Evolutionary conservation across 352 stramenopile genomes (phyloP), one percentile per base, ranked within the genome.

Genomic region (Phytophthora sp.): DNA sequence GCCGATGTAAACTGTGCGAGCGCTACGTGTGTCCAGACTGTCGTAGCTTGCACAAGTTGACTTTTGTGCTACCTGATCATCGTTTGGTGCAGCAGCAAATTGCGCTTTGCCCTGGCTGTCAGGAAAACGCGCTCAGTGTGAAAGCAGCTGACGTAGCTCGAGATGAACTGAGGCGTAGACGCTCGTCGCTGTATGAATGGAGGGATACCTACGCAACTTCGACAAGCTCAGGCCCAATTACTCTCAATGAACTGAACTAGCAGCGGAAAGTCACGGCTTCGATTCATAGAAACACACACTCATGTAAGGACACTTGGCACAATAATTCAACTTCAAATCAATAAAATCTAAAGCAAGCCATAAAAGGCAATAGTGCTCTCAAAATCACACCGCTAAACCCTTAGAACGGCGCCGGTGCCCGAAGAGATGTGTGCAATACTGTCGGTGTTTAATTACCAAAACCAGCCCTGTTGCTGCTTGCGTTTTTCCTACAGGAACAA

Each of bases 381-480:
- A n/a, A n/a, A n/a, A n/a, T n/a, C n/a, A n/a, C n/a, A n/a, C n/a
- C n/a, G n/a, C n/a, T n/a, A n/a, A n/a, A n/a, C n/a, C n/a, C n/a
- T n/a, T n/a, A n/a, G n/a, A n/a, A n/a, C n/a, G n/a, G n/a, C n/a
- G n/a, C n/a, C n/a, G n/a, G n/a, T n/a, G 21, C 6, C 24, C 9
- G 10, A 31, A 13, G 27, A 39, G 15, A 39, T 10, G 23, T 37
- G 27, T 68, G 28, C 27, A 52, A 60, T 37, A 55, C 44, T 56
- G 42, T 56, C 46, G 38, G 30, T 35, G 30, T 46, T 49, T 54
- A 46, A 43, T 69, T 80, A 89, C 79, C 79, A 89, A 72, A 89
- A 89, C 79, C 79, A 89, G 34, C 79, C 79, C 30, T 79, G 72
- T 45, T 79, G 71, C 58, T 86, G 76, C 58, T 85, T 85, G 24